Base-by-base conservation (phyloP, 805 yeast species). In the Metschnikowia orientalis region DNA sequence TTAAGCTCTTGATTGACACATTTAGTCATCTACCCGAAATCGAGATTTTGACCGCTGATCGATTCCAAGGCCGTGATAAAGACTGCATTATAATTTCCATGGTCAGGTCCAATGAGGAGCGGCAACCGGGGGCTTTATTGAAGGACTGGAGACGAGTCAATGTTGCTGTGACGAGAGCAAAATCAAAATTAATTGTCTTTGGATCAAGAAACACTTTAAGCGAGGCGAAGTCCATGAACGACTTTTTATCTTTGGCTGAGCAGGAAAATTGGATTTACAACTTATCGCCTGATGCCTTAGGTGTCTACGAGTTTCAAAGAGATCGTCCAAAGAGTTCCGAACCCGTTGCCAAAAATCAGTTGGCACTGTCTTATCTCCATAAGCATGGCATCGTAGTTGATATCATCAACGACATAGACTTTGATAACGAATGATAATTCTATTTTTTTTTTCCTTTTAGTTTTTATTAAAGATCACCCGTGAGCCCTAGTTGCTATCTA, bases 31-130 rank as follows among this genome's bases (percentile, higher is more conserved):
- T 53, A 42, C 53, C 61, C 6, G 72, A 65, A 1, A 58, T 92
- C 18, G 97, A 92, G 45, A 70, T 85, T 19, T 63, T 90, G 36
- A 92, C 99, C 0, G 97, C 97, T 0, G 99, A 92, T 57, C 86
- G 82, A 51, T 90, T 83, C 50, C 98, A 92, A 59, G 99, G 98
- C 0, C 71, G 97, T 35, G 99, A 92, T 57, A 92, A 90, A 50
- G 90, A 86, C 19, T 84, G 95, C 51, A 76, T 92, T 10, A 77
- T 92, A 5, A 84, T 92, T 2, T 90, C 97, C 0, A 63, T 92
- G 46, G 98, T 92, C 3, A 66, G 95, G 30, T 81, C 95, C 4
- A 88, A 89, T 53, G 67, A 65, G 1, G 72, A 72, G 13, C 63
- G 68, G 7, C 68, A 66, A 24, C 79, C 84, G 1, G 97, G 97